Base-by-base conservation (phyloP, 805 yeast species). In the Phaffomyces opuntiae region DNA sequence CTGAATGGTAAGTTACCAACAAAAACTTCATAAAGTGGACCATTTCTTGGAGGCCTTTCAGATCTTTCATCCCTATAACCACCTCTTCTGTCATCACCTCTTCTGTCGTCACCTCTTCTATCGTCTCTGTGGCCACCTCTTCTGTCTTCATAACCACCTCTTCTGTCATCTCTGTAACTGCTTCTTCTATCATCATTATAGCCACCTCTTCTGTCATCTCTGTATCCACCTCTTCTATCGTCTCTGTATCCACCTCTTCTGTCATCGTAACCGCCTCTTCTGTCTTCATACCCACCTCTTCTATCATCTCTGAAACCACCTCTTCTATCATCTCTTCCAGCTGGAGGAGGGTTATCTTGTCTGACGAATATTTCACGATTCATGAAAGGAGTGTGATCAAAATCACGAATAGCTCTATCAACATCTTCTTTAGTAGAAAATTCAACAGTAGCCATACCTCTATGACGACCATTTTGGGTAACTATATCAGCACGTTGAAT, bases 401-500 rank as follows among this genome's bases (percentile, higher is more conserved):
- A 83, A 54, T 77, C 72, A 44, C 71, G 66, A 56, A 89, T 87
- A 12, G 96, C 96, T 24, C 68, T 72, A 40, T 71, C 73, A 7
- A 87, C 96, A 46, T 80, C 83, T 16, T 75, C 81, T 49, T 72
- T 72, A 47, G 70, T 69, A 12, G 79, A 69, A 57, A 83, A 90
- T 64, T 89, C 96, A 37, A 89, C 96, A 24, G 96, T 87, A 36
- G 90, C 91, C 91, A 83, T 84, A 51, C 95, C 95, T 66, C 91
- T 74, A 59, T 88, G 83, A 57, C 83, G 83, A 46, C 95, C 95
- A 54, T 82, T 78, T 49, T 78, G 74, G 3, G 82, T 80, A 39
- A 88, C 83, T 44, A 90, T 82, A 62, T 89, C 96, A 4, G 96
- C 95, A 52, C 87, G 76, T 19, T 81, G 73, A 44, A 89, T 83